These are phyloP conservation scores for Apiosordaria backusii DNA, from an alignment of 495 filamentous ascomycete species.

Conservation along the genomic window DNA sequence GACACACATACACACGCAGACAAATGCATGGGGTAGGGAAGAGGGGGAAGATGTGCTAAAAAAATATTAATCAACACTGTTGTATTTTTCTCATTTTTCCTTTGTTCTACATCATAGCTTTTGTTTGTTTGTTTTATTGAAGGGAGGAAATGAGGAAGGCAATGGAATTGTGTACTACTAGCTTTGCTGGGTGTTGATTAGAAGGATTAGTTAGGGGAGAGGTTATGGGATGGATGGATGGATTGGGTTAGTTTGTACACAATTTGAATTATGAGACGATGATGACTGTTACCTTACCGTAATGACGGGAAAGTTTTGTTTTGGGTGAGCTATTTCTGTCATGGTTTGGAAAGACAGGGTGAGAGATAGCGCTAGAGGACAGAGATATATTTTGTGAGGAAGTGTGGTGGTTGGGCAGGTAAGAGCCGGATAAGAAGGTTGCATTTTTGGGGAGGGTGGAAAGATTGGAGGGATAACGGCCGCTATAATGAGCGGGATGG, in stretches of 20 bases:
- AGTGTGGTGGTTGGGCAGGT: neutral
- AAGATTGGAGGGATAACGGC: no score
- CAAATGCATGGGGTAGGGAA: neutral
- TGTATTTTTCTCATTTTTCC: constrained; percentile 9
- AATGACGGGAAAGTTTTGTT: no score
- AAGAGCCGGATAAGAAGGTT: neutral
- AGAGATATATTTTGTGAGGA: neutral
- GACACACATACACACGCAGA: neutral
- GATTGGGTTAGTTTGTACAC: no score
- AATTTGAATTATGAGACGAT: no score
- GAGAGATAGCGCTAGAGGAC: neutral
- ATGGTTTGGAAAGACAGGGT: neutral
- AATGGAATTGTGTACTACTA: no score
- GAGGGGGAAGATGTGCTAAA: neutral
- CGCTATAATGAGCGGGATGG: no score
- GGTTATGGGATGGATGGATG: no score
- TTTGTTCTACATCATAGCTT: constrained; percentile 2
- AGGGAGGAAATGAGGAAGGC: neutral
- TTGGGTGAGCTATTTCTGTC: no score
- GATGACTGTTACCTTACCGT: no score
- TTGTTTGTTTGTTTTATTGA: constrained; percentile 3
- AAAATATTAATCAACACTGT: constrained; percentile 4
- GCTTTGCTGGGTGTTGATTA: no score
- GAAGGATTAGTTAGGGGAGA: no score
- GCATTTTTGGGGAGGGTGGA: no score